Evolutionary conservation across 306 rosid genomes (phyloP), one percentile per base, ranked within the genome.

Genomic region (Parietaria judaica): DNA sequence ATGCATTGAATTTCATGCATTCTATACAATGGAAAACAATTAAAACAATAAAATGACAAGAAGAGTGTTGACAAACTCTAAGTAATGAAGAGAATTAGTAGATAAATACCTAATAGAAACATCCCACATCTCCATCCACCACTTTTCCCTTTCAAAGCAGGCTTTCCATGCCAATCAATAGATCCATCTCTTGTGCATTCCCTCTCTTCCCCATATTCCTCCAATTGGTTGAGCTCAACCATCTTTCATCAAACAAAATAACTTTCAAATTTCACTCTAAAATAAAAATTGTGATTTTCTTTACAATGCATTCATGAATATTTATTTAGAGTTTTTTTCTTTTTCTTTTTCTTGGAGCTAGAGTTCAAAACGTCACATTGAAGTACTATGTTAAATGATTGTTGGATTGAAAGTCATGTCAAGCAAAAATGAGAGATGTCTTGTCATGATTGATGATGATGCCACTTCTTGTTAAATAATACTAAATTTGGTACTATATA

Each of bases 61-160:
- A n/a, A n/a, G n/a, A n/a, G n/a, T n/a, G n/a, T n/a, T n/a, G n/a
- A n/a, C n/a, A n/a, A n/a, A n/a, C n/a, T n/a, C n/a, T n/a, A n/a
- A n/a, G n/a, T n/a, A 23, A 23, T 31, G 0, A 58, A 48, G 58
- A 65, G 8, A 7, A 46, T 46, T 0, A 46, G 8, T 46, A 46
- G 1, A 46, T 46, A 14, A 37, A 36, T 74, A 83, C 89, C 86
- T 75, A 83, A 53, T 36, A 83, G 58, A 58, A 75, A 65, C 60
- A 68, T 67, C 37, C 84, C 89, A 73, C 84, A 70, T 68, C 66
- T 72, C 86, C 89, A 80, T 64, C 84, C 81, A 61, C 89, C 86
- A 1, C 74, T 77, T 37, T 54, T 73, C 49, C 70, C 36, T 61
- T 50, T 83, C 6, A 52, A 13, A 10, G 81, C 81, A 50, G 74